Percentiles rank a stretch among this genome's conserved stretches.
Conservation (phyloP, 2,329 filamentous ascomycete species). For the Cercospora zeae-maydis region DNA sequence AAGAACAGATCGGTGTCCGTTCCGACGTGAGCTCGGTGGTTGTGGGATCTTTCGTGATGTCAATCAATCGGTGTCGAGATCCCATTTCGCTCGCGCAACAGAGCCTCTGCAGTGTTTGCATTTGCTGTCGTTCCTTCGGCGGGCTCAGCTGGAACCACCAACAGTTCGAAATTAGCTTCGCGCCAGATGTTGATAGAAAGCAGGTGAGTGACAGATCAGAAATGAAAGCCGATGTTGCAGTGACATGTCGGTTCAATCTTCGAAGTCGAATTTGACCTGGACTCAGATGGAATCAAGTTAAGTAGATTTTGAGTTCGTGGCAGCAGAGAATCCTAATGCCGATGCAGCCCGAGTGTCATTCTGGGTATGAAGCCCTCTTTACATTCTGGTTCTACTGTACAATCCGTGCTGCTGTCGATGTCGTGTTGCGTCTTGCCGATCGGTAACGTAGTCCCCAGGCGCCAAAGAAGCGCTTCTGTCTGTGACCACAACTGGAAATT, state of each 20-base stretch:
- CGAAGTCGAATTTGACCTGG: not conserved
- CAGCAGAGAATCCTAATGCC: not conserved
- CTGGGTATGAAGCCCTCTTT: not conserved
- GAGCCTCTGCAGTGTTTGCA: no score
- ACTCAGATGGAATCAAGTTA: not conserved
- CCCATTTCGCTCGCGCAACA: no score
- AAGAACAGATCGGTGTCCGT: not conserved
- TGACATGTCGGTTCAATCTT: not conserved
- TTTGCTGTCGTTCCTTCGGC: not conserved
- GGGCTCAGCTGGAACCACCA: not conserved
- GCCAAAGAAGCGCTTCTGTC: not conserved
- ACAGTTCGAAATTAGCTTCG: not conserved
- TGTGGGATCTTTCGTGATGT: no score
- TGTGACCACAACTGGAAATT: not conserved
- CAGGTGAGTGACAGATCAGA: no score
- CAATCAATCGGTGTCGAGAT: not conserved
- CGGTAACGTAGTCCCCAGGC: not conserved
- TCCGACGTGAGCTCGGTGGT: no score
- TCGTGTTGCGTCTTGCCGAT: not conserved
- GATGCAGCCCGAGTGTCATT: not conserved
- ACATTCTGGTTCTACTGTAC: slow-evolving; percentile 6
- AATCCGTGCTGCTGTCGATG: slow-evolving; percentile 9
- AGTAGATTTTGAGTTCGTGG: not conserved
- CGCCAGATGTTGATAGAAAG: not conserved
- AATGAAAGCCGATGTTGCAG: not conserved